Evolutionary conservation across 768 basidiomycete species (phyloP).

Genomic region (Lactarius psammicola): DNA sequence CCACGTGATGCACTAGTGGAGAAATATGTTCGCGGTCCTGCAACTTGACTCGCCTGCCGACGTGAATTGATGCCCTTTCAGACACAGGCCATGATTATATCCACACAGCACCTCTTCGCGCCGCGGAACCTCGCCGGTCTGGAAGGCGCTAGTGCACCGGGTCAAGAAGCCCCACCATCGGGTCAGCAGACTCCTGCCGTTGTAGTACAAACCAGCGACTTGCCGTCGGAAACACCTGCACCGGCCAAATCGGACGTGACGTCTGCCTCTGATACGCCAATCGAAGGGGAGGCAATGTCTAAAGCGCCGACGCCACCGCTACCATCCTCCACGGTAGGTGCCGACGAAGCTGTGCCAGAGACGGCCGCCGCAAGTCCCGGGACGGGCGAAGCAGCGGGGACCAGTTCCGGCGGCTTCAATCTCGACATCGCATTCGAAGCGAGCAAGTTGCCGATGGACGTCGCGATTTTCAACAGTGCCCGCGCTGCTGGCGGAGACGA

Average conservation of each 20-base stretch:
- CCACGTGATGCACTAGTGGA: slow-evolving; percentile 34
- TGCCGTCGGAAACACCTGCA: slow-evolving; percentile 26
- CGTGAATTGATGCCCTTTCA: slow-evolving; percentile 34
- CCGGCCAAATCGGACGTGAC: slow-evolving; percentile 27
- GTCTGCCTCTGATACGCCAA: slow-evolving; percentile 28
- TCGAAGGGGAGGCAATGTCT: slow-evolving; percentile 22
- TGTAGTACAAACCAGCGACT: slow-evolving; percentile 23
- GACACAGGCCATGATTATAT: slow-evolving; percentile 91
- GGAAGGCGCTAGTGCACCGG: slow-evolving; percentile 13
- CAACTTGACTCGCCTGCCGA: neutral
- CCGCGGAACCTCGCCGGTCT: slow-evolving; percentile 21
- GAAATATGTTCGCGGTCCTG: slow-evolving; percentile 39
- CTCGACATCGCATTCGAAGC: slow-evolving; percentile 85
- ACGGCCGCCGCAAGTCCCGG: slow-evolving; percentile 15
- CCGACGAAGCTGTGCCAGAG: slow-evolving; percentile 16
- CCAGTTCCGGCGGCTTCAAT: slow-evolving; percentile 38
- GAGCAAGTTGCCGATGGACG: slow-evolving; percentile 86
- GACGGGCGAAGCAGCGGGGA: slow-evolving; percentile 10
- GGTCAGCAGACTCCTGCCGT: slow-evolving; percentile 28
- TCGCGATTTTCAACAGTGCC: slow-evolving; percentile 89
- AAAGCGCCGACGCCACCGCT: slow-evolving; percentile 29
- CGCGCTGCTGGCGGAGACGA: slow-evolving; percentile 87
- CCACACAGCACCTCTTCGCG: slow-evolving; percentile 74
- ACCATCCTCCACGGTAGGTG: slow-evolving; percentile 26
- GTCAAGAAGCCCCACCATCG: slow-evolving; percentile 23